These are phyloP conservation scores for Elsinoe arachidis DNA, from an alignment of 2,329 filamentous ascomycete species.

Conservation along the genomic window DNA sequence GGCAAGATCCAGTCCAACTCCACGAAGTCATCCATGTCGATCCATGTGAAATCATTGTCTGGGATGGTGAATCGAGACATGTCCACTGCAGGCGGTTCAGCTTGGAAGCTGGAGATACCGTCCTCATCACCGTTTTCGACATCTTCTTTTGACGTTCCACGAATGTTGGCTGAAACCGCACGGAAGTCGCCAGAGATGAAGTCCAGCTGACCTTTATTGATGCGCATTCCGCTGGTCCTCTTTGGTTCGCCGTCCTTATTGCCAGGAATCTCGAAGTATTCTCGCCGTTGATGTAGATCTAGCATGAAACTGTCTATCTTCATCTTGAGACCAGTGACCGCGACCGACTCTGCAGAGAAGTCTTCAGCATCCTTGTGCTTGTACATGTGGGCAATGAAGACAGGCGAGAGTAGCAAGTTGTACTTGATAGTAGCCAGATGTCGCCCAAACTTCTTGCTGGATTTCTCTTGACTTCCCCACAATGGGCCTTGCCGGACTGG, in stretches of 20 bases:
- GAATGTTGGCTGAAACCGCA: conserved; percentile 84
- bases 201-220: conserved; percentile 89
- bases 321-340: conserved; percentile 92
- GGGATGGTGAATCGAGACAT: conserved; percentile 90
- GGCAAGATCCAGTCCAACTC: conserved; percentile 95
- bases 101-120: conserved; percentile 45
- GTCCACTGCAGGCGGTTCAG: conserved; percentile 40
- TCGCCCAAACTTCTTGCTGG: conserved; percentile 95
- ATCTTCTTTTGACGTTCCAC: conserved; percentile 67
- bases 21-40: conserved; percentile 99
- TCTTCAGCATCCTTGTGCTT: conserved; percentile 96
- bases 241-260: conserved; percentile 58
- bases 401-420: conserved; percentile 78
- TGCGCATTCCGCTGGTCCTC: conserved; percentile 85
- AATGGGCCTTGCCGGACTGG: conserved; percentile 86
- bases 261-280: conserved; percentile 77
- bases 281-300: conserved; percentile 85
- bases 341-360: conserved; percentile 66
- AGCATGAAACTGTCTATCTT: conserved; percentile 95
- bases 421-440: conserved; percentile 99
- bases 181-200: conserved; percentile 85
- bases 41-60: conserved; percentile 91
- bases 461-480: conserved; percentile 89
- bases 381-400: conserved; percentile 95
- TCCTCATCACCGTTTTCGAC: conserved; percentile 60